Base-by-base conservation (phyloP, 306 rosid species). In the Dryas alaskensis region DNA sequence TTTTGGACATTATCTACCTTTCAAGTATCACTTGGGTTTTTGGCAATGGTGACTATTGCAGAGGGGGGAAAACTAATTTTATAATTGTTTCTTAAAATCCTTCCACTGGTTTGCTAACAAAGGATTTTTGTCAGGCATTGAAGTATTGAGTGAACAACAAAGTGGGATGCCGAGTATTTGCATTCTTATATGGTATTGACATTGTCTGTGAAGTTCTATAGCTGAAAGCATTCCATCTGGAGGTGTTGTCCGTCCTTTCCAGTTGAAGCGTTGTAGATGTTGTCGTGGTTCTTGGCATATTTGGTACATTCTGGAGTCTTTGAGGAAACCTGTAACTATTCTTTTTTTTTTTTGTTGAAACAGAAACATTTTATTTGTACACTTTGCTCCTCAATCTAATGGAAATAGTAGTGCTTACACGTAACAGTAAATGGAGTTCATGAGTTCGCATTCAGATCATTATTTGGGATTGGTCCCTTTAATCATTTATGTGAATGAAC, bases 71-170 rank as follows among this genome's bases (percentile, higher is more conserved):
- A 42, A 40, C 11, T 37, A 61, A 0, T 39, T 61, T 61, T 1
- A 0, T 39, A 61, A 13, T 12, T 39, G 39, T 61, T 37, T 61
- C 43, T 59, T 16, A 13, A 61, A 3, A 59, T 27, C 42, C n/a
- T 59, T 10, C 9, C 0, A 25, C 42, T 1, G 47, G 25, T 47
- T 1, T 61, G 39, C 53, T 55, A 22, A 43, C 52, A 11, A 5
- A 25, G 1, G 4, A 1, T 22, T 53, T 17, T 70, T 43, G 39
- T 11, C 44, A 55, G 75, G 75, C 75, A 43, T 27, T 70, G 75
- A 70, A 54, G 74, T 27, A 52, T 40, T 61, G 67, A 60, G 44
- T 12, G 60, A 17, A n/a, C 27, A 17, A 54, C 4, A 54, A 14
- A 13, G n/a, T 1, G 0, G 12, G 55, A 14, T n/a, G 59, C 37